Evolutionary conservation across 2,329 filamentous ascomycete species (phyloP), one percentile per base, ranked within the genome.

Genomic region (Cladosporium austrohemisphaericum): DNA sequence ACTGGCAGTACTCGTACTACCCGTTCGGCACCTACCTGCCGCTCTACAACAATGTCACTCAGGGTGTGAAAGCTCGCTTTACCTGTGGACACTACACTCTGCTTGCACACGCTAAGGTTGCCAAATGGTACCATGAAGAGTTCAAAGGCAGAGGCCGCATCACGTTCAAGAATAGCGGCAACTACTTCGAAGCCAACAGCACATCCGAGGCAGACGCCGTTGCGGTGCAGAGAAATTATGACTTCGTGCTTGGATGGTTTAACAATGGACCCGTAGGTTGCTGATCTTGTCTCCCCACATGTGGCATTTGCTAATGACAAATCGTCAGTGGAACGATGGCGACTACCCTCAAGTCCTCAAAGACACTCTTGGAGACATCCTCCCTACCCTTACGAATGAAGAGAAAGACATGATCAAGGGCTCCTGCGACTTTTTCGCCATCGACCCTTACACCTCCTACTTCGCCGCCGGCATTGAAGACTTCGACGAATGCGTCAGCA

Each of bases 61-160:
- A 65, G 11, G 73, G 72, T 4, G 49, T 67, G 5, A 50, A 43
- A 31, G 47, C 47, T 22, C 47, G 47, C 22, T 50, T 50, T 16
- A 50, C 47, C 8, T 65, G 68, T 55, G 66, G 68, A 13, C 68
- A 67, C 55, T 54, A 66, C 50, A 63, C 66, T n/a, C 58, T 71
- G 7, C 62, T 69, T 2, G 61, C 66, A 2, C 68, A 71, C 48
- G 60, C 66, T 4, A 54, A 58, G 37, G 64, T 72, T 36, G 72
- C 69, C 33, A 72, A 74, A 43, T 68, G 71, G 71, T 58, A 62
- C 53, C 68, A 74, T 36, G 63, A 72, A 13, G 71, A 71, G 51
- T 75, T 63, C 43, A 60, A 60, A 28, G 59, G 65, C 11, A 64
- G 56, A 14, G 67, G 68, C 13, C 61, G 65, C 13, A 65, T 70